Base-by-base conservation (phyloP, 2,329 filamentous ascomycete species). In the Aspergillus caelatus region DNA sequence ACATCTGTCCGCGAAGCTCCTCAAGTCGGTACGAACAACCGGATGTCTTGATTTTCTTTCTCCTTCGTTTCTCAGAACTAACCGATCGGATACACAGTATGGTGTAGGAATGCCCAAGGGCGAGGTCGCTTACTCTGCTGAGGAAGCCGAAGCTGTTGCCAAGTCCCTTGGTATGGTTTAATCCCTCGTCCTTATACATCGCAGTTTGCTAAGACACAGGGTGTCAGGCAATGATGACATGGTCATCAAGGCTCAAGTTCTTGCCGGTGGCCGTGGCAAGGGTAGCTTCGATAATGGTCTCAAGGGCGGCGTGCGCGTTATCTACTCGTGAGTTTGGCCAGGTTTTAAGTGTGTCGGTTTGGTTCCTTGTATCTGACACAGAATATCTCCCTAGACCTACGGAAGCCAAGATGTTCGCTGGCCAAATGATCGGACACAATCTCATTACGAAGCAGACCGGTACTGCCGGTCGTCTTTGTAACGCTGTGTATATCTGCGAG, bases 401-500 rank as follows among this genome's bases (percentile, higher is more conserved):
- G 74, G 88, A 90, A 86, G 95, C 95, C 77, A 91, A 93, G 86
- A 97, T 98, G 89, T 97, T 99, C 79, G 94, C 95, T 73, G 88
- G 94, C 73, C 94, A 99, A 86, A 99, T 99, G 95, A 98, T 99
- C 82, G 95, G 95, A 78, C 94, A 99, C 85, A 97, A 97, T 84
- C 93, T 99, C 82, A 88, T 99, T 83, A 99, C 95, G 81, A 99
- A 99, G 89, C 95, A 99, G 86, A 99, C 95, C 64, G 95, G 95
- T 80, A 92, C 94, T 73, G 88, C 82, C 73, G 95, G 95, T 78
- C 93, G 95, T 80, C 88, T 96, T 79, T 99, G 95, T 88, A 98
- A 92, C 82, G 88, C 94, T 68, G 95, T 99, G 79, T 98, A 96
- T 86, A 98, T 99, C 79, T 96, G 94, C 84, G 95, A 99, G 88